Conservation (phyloP, 1,284 basidiomycete species). For the Trichosporon inkin region DNA sequence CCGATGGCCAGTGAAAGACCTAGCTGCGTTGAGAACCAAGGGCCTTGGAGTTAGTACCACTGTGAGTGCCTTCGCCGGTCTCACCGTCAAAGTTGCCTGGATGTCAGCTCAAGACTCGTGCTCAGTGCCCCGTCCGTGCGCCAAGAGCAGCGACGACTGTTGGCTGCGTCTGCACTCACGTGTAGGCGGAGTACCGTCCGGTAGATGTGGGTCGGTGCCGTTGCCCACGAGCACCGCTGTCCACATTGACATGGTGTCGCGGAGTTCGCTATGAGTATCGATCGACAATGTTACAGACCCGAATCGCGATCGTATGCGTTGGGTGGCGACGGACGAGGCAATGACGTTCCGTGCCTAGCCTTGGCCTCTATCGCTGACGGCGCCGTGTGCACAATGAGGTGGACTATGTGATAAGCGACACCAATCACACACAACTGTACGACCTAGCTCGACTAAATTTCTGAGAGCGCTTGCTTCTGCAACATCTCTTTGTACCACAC, state of each 20-base stretch:
- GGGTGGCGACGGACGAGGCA: not conserved
- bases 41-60: conserved; percentile 22
- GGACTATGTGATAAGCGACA: not conserved
- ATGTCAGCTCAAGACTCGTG: not conserved
- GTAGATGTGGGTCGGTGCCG: not conserved
- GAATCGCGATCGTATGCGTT: not conserved
- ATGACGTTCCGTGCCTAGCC: conserved; percentile 4
- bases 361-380: not conserved
- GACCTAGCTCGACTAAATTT: not conserved
- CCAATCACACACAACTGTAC: not conserved
- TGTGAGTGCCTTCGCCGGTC: not conserved
- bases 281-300: not conserved
- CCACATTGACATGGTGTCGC: conserved; percentile 5
- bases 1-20: conserved; percentile 74
- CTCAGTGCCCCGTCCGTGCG: not conserved
- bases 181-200: not conserved
- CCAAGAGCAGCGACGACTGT: not conserved
- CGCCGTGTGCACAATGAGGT: conserved; percentile 2
- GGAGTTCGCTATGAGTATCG: not conserved
- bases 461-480: not conserved
- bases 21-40: conserved; percentile 75
- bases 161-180: not conserved
- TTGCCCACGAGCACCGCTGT: conserved; percentile 8
- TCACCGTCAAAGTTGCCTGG: conserved; percentile 8
- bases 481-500: not conserved